Percentiles rank a stretch among this genome's conserved stretches.
phyloP scores from a whole-genome alignment of 345 rosid genomes.

The Theobroma cacao region DNA sequence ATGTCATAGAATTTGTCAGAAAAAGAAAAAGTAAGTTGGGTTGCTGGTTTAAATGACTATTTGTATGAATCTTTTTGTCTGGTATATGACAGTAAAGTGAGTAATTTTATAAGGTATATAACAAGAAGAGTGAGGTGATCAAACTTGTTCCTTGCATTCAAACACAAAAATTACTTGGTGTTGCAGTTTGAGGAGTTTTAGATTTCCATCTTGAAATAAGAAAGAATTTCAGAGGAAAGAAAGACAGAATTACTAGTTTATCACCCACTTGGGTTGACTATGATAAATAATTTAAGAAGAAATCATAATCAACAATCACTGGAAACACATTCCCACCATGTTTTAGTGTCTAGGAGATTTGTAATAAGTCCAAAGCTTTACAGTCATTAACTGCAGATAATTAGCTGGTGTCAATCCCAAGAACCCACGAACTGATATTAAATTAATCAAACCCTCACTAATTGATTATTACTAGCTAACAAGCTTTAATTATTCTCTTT shows the following conservation, averaged over 20 bases:
- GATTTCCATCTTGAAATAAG: background rate
- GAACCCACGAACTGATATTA: conserved; percentile 51
- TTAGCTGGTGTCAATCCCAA: conserved; percentile 64
- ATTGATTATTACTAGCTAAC: conserved; percentile 13
- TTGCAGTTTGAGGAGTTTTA: background rate
- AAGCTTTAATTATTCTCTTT: conserved; percentile 18
- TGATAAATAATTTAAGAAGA: conserved; percentile 15
- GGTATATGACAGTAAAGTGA: background rate
- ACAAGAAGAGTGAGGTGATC: too few species aligned
- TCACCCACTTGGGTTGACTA: conserved; percentile 31
- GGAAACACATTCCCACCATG: conserved; percentile 84
- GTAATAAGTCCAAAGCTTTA: conserved; percentile 62
- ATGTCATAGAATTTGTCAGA: background rate
- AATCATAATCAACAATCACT: conserved; percentile 24
- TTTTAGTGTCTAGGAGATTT: conserved; percentile 61
- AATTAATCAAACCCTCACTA: conserved; percentile 18
- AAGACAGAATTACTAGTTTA: background rate
- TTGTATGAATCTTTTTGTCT: background rate
- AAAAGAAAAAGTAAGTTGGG: too few species aligned
- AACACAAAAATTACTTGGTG: too few species aligned
- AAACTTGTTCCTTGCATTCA: background rate
- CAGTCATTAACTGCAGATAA: conserved; percentile 49
- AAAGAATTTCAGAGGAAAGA: background rate
- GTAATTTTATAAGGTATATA: too few species aligned
- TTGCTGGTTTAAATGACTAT: background rate